Evolutionary conservation across 2,329 filamentous ascomycete genomes (phyloP), one percentile per base, ranked within the genome.

Genomic region (Venturia pyrina): DNA sequence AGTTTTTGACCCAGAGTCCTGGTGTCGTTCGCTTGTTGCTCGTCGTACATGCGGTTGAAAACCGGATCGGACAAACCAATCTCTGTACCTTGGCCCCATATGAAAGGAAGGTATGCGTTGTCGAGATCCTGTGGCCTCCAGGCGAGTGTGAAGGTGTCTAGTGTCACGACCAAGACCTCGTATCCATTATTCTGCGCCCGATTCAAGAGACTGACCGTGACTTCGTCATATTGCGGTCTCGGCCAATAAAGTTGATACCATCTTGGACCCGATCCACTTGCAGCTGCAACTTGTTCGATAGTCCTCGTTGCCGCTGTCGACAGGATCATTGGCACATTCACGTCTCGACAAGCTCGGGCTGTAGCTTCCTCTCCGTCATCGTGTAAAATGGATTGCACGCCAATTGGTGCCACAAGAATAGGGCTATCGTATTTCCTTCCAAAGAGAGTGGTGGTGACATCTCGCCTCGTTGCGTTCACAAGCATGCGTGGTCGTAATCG

Each of bases 221-320:
- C 78, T 3, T 87, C 83, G 64, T 91, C 82, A 65, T 85, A 82
- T 80, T 80, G 77, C 0, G 89, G 88, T 53, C 21, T 53, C 48
- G 48, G 48, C 87, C 88, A 91, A 76, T 92, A 92, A 0, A 92
- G 81, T 72, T 92, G 89, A 73, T 83, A 92, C 87, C 87, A 92
- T 13, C 87, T 78, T 41, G 82, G 78, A 1, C 84, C 84, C 5
- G 82, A 75, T 0, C 82, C 82, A 63, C 82, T 85, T 0, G 85
- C 85, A 8, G 78, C 71, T 0, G 85, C 87, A 0, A 90, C 82
- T 62, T 90, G 83, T 72, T 90, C 88, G 66, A 91, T 87, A 0
- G 82, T 82, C 41, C 82, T 80, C 1, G 82, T 82, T 3, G 85
- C 82, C 1, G 88, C 87, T 1, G 88, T 90, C 67, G 83, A 87